These are phyloP conservation scores for Dioscorea alata DNA, from an alignment of 106 monocot genomes.

Conservation along the genomic window DNA sequence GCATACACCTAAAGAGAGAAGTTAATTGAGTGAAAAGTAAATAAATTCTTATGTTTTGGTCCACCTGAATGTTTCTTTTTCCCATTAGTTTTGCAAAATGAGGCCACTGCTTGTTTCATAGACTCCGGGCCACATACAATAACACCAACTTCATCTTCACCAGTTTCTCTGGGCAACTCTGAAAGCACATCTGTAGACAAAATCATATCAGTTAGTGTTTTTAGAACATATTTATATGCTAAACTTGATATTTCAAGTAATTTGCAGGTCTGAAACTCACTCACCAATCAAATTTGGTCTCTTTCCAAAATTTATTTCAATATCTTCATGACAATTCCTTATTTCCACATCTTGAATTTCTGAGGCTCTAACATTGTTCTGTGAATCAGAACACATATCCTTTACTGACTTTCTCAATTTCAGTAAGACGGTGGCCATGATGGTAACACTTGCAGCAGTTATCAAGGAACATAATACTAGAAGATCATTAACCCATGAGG, in stretches of 20 bases:
- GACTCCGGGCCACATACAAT: slow-evolving; percentile 80
- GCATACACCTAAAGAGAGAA: slow-evolving; percentile 44
- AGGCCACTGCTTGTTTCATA: slow-evolving; percentile 60
- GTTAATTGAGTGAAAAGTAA: slow-evolving; percentile 52
- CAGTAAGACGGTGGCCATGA: slow-evolving; percentile 7
- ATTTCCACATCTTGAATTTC: not conserved
- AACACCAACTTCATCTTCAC: slow-evolving; percentile 37
- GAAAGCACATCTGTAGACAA: slow-evolving; percentile 47
- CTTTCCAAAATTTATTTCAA: slow-evolving; percentile 55
- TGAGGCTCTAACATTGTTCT: slow-evolving; percentile 6
- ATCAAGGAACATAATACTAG: slow-evolving; percentile 38
- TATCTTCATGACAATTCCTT: slow-evolving; percentile 2
- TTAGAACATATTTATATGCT: not conserved
- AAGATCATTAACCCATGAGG: slow-evolving; percentile 63
- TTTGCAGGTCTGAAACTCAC: too few species aligned
- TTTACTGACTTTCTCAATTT: slow-evolving; percentile 18
- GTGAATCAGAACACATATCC: not conserved
- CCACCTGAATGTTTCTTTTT: not conserved
- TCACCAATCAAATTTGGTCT: slow-evolving; percentile 72
- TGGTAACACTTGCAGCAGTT: slow-evolving; percentile 25
- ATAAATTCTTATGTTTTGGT: slow-evolving; percentile 2
- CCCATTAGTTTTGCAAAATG: slow-evolving; percentile 29
- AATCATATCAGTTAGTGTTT: not conserved
- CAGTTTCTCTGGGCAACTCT: slow-evolving; percentile 16
- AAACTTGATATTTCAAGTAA: not conserved